Base-by-base conservation (phyloP, 73 alveolate genomes). In the Diophrys sp. region DNA sequence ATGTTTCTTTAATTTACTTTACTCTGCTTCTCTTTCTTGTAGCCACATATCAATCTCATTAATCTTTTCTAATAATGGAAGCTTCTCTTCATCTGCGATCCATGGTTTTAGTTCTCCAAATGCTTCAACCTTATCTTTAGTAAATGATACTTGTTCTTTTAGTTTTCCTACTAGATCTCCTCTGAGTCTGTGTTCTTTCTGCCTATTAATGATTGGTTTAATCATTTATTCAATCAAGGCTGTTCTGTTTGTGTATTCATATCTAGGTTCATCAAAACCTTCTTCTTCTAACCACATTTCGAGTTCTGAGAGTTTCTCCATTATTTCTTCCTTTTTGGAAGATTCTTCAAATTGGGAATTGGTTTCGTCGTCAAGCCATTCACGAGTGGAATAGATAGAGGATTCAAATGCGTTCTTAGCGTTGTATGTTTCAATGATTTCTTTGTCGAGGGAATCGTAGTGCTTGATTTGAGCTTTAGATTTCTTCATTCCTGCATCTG, bases 221-320 rank as follows among this genome's bases (percentile, higher is more conserved):
- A 77, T 23, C 33, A 70, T 57, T 0, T 33, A 23, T 54, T 31
- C 67, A 0, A 77, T 18, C 5, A 26, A 30, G 5, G 31, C 54
- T 23, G 29, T 66, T 29, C 72, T 28, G 0, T 30, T 54, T 1
- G n/a, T 56, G 70, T 77, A 77, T 11, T 54, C 85, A 31, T 77
- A 73, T 11, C 18, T 29, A 0, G 69, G 33, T 25, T 57, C 77
- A 67, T 77, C 76, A 67, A 24, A 77, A 32, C 85, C 85, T 14
- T 77, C 93, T 29, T 85, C 87, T 23, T 72, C 76, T 11, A 85
- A 88, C 93, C 93, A 85, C 67, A 34, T 70, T 73, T 85, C 93
- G n/a, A 30, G 75, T 2, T 70, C 82, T 11, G 79, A 31, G 0
- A 85, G 75, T 24, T 67, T 54, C 1, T 33, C 67, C 26, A 54